Base-by-base conservation (phyloP, 164 flowering plant genomes). In the Annona squamosa region DNA sequence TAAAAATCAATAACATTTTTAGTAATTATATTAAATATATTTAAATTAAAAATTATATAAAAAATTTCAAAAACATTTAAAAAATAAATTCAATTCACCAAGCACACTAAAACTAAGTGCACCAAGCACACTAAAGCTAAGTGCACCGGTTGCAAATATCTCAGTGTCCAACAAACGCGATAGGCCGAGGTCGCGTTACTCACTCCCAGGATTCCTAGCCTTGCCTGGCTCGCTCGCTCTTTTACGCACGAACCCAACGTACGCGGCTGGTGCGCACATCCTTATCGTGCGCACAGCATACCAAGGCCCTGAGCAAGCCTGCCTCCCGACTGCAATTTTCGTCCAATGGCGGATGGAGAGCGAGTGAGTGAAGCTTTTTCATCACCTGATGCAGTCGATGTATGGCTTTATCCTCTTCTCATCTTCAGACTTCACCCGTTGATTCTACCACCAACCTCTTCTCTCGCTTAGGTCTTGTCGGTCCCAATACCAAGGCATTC, bases 361-460 rank as follows among this genome's bases (percentile, higher is more conserved):
- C 7, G 44, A 10, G 68, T 9, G 46, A 66, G 68, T 4, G n/a
- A 5, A 2, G 16, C 10, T 6, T 13, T 1, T 10, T 43, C 68
- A 42, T 41, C 45, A 42, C 16, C 68, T 2, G 5, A 5, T 4
- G 65, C 18, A 37, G 37, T 67, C 44, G 66, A 48, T 76, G 76
- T 78, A 81, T 81, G 83, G 83, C 77, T 76, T 46, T n/a, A 12
- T 42, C 65, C 44, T 75, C 75, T 63, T 67, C 78, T 62, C 52
- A 79, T 62, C 68, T 52, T 45, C 71, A 74, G 18, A 17, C 44
- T 10, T 71, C 80, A 13, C 56, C 52, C 76, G 57, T 82, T 42
- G 70, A 77, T 71, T 75, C 80, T 41, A 71, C 82, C 63, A 72
- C 78, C 5, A 70, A 46, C 17, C 78, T 79, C 71, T 71, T 82